Conservation (phyloP, 495 filamentous ascomycete species). For the Cladorrhinum samala region DNA sequence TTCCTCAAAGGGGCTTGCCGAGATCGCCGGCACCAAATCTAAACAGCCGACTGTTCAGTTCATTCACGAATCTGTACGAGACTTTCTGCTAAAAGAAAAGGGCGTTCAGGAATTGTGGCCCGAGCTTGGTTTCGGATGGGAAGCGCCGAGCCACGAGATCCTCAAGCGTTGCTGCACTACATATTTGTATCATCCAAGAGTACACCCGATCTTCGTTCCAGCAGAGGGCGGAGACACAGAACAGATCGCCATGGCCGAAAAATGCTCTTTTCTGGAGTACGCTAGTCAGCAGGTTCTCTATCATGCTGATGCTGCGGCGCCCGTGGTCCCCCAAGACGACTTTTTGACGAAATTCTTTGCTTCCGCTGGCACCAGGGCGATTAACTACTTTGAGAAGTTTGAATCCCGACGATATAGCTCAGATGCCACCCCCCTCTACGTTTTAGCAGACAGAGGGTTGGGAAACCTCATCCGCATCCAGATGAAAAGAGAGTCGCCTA, state of each 20-base stretch:
- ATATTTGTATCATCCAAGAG: constrained; percentile 10
- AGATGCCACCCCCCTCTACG: constrained; percentile 6
- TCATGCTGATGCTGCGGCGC: constrained; percentile 18
- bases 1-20: constrained; percentile 31
- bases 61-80: constrained; percentile 36
- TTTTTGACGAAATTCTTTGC: constrained; percentile 8
- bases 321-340: constrained; percentile 1
- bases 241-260: background rate
- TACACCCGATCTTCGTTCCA: background rate
- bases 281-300: constrained; percentile 11
- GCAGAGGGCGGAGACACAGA: background rate
- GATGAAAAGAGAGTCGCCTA: constrained; percentile 4
- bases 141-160: constrained; percentile 26
- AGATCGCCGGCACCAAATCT: constrained; percentile 23
- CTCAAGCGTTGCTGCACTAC: constrained; percentile 31
- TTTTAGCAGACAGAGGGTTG: constrained; percentile 9
- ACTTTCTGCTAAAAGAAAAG: constrained; percentile 20
- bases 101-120: constrained; percentile 34
- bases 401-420: background rate
- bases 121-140: constrained; percentile 20
- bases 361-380: constrained; percentile 2
- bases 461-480: constrained; percentile 12
- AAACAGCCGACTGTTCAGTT: constrained; percentile 30
- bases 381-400: constrained; percentile 4
- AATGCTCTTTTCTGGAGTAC: constrained; percentile 16